Evolutionary conservation across 495 filamentous ascomycete genomes (phyloP), one percentile per base, ranked within the genome.

Genomic region (Penicillium dipodomyicola): DNA sequence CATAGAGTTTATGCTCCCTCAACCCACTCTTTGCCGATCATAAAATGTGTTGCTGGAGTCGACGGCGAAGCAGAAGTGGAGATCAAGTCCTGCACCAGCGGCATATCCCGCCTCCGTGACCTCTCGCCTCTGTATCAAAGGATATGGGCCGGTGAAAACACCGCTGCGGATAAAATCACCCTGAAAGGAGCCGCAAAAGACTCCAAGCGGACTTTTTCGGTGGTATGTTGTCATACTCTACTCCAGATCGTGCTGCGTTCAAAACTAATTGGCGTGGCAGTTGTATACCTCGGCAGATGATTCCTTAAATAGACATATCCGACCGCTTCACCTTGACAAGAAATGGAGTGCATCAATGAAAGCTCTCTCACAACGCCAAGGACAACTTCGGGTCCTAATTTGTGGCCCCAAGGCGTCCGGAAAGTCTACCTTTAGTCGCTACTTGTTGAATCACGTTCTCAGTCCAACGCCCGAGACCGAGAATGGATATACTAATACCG

Each of bases 341-440:
- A 83, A 87, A 65, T 91, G 88, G 88, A 75, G 72, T 35, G 56
- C 67, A 15, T 77, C 71, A 8, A 76, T 74, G 39, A 78, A 77
- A 39, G 65, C 58, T 54, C 76, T 60, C 52, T 74, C 59, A 57
- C 77, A 52, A 23, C 67, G 69, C 37, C 67, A 71, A 30, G 71
- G 70, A 1, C 63, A 57, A 44, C 72, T 80, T 1, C 69, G 68
- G 33, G 70, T 84, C 4, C 75, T 93, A 54, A 68, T 93, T 4
- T 90, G 86, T 49, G 92, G 92, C 2, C 87, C 90, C 1, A 93
- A 95, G 56, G 86, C 82, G 1, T 88, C 90, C 14, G 92, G 92
- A 15, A 96, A 96, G 68, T 96, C 91, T 3, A 93, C 89, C 0
- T 92, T 96, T 61, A 83, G 84, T 42, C 87, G 85, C 47, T 74